Evolutionary conservation across 257 asterid genomes (phyloP).

Genomic region (Anisodus tanguticus): DNA sequence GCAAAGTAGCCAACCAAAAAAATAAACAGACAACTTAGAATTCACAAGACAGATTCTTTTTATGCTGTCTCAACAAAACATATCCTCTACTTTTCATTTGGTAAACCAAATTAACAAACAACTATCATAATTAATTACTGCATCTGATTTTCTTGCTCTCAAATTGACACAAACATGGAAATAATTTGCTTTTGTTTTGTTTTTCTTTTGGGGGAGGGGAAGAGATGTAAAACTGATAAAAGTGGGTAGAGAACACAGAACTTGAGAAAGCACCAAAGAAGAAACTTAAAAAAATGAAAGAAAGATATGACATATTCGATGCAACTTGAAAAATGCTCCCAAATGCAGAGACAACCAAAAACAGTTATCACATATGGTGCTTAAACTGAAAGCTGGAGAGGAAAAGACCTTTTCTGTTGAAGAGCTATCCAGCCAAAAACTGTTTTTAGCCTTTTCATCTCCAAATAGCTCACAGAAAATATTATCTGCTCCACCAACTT

Average conservation of each 20-base stretch:
- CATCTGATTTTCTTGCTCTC: neutral
- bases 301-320: neutral
- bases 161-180: constrained; percentile 16
- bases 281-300: neutral
- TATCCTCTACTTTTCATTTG: constrained; percentile 16
- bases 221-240: neutral
- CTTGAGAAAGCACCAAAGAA: constrained; percentile 1
- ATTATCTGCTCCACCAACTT: constrained; percentile 82
- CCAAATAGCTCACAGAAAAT: constrained; percentile 75
- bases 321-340: neutral
- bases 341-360: constrained; percentile 22
- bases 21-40: neutral
- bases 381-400: constrained; percentile 19
- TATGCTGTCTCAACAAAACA: constrained; percentile 16
- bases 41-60: constrained; percentile 16
- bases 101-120: neutral
- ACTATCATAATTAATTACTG: neutral
- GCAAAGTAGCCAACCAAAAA: neutral
- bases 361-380: neutral
- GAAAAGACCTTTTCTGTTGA: constrained; percentile 81
- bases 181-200: neutral
- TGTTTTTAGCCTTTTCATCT: constrained; percentile 58
- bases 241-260: neutral
- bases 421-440: constrained; percentile 98
- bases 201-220: neutral